phyloP scores from a whole-genome alignment of 2,329 filamentous ascomycete species.

The Alternaria triticimaculans region DNA sequence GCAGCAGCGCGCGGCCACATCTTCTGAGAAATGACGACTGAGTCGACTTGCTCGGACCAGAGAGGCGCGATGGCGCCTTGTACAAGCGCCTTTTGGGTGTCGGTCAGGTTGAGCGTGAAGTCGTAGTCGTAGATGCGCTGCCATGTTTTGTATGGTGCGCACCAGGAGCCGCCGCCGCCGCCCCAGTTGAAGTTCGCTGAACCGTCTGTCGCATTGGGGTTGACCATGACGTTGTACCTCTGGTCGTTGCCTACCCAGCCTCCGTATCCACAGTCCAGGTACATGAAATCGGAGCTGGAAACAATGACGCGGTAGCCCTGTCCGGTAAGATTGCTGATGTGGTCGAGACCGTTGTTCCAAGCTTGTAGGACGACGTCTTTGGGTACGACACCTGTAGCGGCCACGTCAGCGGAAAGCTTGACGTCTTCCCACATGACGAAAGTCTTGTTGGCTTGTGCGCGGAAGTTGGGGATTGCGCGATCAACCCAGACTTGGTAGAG shows the following conservation, averaged over 20 bases:
- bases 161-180: constrained; percentile 64
- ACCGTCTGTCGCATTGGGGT: constrained; percentile 54
- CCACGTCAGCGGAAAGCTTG: constrained; percentile 49
- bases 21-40: constrained; percentile 57
- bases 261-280: constrained; percentile 63
- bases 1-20: constrained; percentile 66
- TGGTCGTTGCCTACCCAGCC: constrained; percentile 63
- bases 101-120: constrained; percentile 59
- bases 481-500: constrained; percentile 64
- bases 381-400: constrained; percentile 56
- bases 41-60: constrained; percentile 64
- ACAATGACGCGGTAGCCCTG: constrained; percentile 63
- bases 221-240: constrained; percentile 62
- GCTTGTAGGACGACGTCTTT: constrained; percentile 61
- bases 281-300: constrained; percentile 63
- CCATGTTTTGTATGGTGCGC: constrained; percentile 66
- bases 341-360: constrained; percentile 61
- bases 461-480: constrained; percentile 60
- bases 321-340: constrained; percentile 60
- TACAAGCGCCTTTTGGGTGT: constrained; percentile 56
- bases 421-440: constrained; percentile 67
- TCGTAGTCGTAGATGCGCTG: constrained; percentile 67
- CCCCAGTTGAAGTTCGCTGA: constrained; percentile 61
- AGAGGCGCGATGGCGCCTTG: constrained; percentile 61
- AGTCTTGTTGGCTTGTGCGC: constrained; percentile 54